These are phyloP conservation scores for Aplosporella prunicola DNA, from an alignment of 2,329 filamentous ascomycete genomes.

Conservation along the genomic window DNA sequence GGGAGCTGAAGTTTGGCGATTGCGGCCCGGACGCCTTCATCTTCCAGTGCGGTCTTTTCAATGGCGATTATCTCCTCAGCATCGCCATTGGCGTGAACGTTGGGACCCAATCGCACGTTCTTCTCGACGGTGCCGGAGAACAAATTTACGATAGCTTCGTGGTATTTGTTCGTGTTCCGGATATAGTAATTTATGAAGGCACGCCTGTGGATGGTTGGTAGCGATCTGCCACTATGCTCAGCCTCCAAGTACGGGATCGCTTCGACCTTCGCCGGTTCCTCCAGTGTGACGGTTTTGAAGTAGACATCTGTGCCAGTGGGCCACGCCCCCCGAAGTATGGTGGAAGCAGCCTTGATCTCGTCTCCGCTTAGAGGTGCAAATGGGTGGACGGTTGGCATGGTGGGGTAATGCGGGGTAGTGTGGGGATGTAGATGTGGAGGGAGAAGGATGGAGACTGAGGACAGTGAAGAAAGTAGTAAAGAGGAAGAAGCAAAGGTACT, in stretches of 20 bases:
- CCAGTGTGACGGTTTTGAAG: constrained; percentile 59
- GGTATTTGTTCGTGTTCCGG: constrained; percentile 53
- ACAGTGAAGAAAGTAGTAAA: neutral
- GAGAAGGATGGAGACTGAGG: neutral
- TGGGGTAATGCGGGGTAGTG: neutral
- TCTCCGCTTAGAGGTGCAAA: constrained; percentile 49
- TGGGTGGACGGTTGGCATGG: constrained; percentile 36
- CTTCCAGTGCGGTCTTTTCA: constrained; percentile 46
- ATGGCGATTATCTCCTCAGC: constrained; percentile 51
- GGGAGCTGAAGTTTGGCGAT: constrained; percentile 52
- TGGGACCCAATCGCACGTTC: constrained; percentile 50
- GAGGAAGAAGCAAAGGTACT: constrained; percentile 1
- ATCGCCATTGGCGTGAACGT: constrained; percentile 49
- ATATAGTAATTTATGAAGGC: constrained; percentile 51
- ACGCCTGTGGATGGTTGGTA: constrained; percentile 45
- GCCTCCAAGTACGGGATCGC: constrained; percentile 53
- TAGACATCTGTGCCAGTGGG: constrained; percentile 47
- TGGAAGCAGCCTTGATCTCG: constrained; percentile 46
- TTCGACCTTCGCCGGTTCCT: constrained; percentile 54
- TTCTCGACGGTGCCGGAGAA: constrained; percentile 42
- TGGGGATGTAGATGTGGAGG: no score
- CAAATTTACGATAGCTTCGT: constrained; percentile 51
- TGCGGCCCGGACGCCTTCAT: constrained; percentile 48
- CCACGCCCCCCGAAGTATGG: constrained; percentile 45
- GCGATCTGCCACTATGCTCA: constrained; percentile 44